Evolutionary conservation across 2,329 filamentous ascomycete species (phyloP).

Genomic region (Leptodontidium sp.): DNA sequence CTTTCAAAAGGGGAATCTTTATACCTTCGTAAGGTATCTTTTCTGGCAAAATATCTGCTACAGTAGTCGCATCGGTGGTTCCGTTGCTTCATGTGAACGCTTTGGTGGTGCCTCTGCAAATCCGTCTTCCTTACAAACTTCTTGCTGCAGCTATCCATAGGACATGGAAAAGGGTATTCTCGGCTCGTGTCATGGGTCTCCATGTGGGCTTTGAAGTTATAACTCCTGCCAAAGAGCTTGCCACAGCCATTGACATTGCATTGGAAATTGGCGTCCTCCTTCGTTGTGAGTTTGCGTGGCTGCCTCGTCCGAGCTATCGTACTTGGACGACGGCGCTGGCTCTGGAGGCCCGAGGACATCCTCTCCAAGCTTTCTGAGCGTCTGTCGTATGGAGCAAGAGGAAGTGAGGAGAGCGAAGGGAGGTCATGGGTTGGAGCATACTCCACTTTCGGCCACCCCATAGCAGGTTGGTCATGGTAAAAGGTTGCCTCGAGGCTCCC

Average conservation of each 20-base stretch:
- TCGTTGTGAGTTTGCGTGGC: constrained; percentile 65
- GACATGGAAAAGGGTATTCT: constrained; percentile 75
- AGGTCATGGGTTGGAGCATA: constrained; percentile 40
- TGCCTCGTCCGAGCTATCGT: constrained; percentile 42
- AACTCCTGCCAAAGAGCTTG: constrained; percentile 81
- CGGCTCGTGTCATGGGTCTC: constrained; percentile 81
- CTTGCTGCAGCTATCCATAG: constrained; percentile 70
- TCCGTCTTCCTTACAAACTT: constrained; percentile 87
- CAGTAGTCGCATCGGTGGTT: constrained; percentile 77
- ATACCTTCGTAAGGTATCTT: constrained; percentile 83
- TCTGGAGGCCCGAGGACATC: constrained; percentile 32
- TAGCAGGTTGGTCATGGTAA: constrained; percentile 40
- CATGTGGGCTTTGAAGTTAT: constrained; percentile 88
- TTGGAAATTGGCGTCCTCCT: constrained; percentile 74
- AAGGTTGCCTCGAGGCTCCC: constrained; percentile 42
- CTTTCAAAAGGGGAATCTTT: constrained; percentile 20
- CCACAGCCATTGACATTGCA: constrained; percentile 76
- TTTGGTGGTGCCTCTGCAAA: constrained; percentile 68
- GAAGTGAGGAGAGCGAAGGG: constrained; percentile 42
- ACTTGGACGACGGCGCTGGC: constrained; percentile 34
- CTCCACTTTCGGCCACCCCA: constrained; percentile 44
- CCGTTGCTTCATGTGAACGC: constrained; percentile 77
- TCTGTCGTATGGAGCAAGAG: constrained; percentile 41
- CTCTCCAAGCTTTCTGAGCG: constrained; percentile 41
- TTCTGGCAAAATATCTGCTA: constrained; percentile 75